These are phyloP conservation scores for Termitomyces sp. DNA, from an alignment of 768 basidiomycete genomes.

Conservation along the genomic window DNA sequence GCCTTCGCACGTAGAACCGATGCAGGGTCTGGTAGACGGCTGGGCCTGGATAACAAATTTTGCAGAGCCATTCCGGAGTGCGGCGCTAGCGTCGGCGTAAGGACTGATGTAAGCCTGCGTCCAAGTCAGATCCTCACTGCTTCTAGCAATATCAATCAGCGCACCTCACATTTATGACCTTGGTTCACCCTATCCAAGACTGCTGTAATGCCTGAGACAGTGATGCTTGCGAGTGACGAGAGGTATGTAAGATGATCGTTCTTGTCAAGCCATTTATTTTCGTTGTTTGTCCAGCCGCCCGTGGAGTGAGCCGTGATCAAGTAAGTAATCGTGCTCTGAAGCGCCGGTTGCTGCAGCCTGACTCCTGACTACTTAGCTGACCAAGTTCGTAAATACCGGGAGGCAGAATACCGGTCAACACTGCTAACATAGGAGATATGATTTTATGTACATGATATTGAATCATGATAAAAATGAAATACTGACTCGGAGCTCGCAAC, in stretches of 20 bases:
- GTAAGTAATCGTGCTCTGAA: background rate
- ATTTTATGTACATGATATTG: too few relatives aligned
- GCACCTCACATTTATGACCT: constrained; percentile 4
- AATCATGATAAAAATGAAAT: too few relatives aligned
- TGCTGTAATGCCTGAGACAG: background rate
- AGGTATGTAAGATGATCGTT: background rate
- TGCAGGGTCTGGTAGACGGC: background rate
- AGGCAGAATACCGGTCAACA: background rate
- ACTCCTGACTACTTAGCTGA: background rate
- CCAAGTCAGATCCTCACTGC: constrained; percentile 1
- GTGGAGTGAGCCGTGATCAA: background rate
- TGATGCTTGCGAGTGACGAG: background rate
- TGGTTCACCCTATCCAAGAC: background rate
- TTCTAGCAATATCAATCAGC: background rate
- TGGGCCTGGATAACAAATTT: background rate
- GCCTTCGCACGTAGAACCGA: background rate
- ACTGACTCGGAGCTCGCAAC: too few relatives aligned
- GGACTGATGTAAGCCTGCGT: constrained; percentile 1
- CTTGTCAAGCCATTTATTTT: background rate
- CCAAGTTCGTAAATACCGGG: background rate
- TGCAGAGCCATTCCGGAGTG: background rate
- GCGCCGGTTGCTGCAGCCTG: background rate
- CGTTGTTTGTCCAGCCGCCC: background rate
- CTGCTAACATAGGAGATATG: too few relatives aligned
- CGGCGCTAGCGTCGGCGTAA: background rate